phyloP scores from a whole-genome alignment of 139 green algal genomes.

The Coelastrella sp. region DNA sequence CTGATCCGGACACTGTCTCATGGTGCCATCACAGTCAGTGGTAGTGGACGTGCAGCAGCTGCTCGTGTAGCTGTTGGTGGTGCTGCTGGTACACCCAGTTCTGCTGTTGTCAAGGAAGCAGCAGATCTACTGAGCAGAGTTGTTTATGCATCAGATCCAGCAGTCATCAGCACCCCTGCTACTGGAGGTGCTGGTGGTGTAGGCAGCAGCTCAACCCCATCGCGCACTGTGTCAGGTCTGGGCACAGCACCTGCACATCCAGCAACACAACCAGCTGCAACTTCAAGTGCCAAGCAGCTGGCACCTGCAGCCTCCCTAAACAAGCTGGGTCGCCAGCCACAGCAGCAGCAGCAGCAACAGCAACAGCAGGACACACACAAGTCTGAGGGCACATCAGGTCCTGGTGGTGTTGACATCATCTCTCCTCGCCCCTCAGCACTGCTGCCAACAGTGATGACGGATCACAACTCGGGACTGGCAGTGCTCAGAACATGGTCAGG shows the following conservation, averaged over 20 bases:
- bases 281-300: constrained; percentile 31
- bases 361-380: too few relatives aligned
- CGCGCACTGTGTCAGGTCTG: background rate
- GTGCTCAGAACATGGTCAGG: constrained; percentile 49
- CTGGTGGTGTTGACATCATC: constrained; percentile 7
- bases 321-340: background rate
- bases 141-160: constrained; percentile 27
- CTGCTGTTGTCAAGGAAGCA: constrained; percentile 43
- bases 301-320: too few relatives aligned
- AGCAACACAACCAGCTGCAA: constrained; percentile 12
- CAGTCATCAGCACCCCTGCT: background rate
- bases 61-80: background rate
- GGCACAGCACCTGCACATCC: constrained; percentile 23
- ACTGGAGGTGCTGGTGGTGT: background rate
- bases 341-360: background rate
- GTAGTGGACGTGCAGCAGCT: background rate
- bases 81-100: constrained; percentile 2
- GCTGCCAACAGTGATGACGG: constrained; percentile 40
- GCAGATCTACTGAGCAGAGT: constrained; percentile 42
- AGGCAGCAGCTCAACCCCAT: background rate
- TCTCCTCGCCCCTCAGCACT: constrained; percentile 4
- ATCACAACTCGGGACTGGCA: constrained; percentile 46
- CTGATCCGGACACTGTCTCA: constrained; percentile 36
- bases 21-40: constrained; percentile 19
- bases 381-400: too few relatives aligned